Evolutionary conservation across 1,284 basidiomycete species (phyloP).

Genomic region (Stygiomarasmius scandens): DNA sequence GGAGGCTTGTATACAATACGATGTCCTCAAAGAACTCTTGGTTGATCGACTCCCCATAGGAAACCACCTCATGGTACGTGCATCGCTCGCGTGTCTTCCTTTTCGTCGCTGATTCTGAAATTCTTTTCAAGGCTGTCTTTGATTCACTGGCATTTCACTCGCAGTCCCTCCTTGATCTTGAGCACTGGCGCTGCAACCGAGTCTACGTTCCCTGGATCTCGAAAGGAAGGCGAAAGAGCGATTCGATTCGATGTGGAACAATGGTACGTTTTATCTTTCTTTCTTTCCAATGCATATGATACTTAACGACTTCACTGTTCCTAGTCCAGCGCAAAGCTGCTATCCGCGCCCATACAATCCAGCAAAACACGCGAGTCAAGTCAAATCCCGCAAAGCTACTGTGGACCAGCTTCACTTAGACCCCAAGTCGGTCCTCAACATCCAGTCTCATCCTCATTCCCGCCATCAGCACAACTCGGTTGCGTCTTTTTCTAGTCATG

Average conservation of each 20-base stretch:
- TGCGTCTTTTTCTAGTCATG: no score
- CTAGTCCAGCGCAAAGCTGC: no score
- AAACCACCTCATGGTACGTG: conserved; percentile 39
- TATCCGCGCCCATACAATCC: no score
- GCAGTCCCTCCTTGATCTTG: conserved; percentile 48
- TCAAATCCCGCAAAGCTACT: conserved; percentile 23
- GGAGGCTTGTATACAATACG: conserved; percentile 38
- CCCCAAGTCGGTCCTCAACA: conserved; percentile 11
- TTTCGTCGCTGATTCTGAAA: no score
- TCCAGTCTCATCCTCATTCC: neutral
- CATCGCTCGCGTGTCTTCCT: neutral
- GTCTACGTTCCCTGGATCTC: conserved; percentile 50
- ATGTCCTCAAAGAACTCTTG: conserved; percentile 42
- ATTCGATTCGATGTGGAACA: conserved; percentile 35
- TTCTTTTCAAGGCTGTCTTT: conserved; percentile 37
- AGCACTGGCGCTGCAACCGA: conserved; percentile 47
- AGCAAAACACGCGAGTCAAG: conserved; percentile 17
- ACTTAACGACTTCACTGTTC: neutral
- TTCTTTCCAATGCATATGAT: neutral
- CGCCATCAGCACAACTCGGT: no score
- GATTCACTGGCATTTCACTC: conserved; percentile 55
- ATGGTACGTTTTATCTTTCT: conserved; percentile 26
- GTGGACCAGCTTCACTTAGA: conserved; percentile 21
- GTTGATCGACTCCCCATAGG: conserved; percentile 43
- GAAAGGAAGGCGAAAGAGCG: conserved; percentile 40